Evolutionary conservation across 495 filamentous ascomycete genomes (phyloP).

Genomic region (Parmelia sp.): DNA sequence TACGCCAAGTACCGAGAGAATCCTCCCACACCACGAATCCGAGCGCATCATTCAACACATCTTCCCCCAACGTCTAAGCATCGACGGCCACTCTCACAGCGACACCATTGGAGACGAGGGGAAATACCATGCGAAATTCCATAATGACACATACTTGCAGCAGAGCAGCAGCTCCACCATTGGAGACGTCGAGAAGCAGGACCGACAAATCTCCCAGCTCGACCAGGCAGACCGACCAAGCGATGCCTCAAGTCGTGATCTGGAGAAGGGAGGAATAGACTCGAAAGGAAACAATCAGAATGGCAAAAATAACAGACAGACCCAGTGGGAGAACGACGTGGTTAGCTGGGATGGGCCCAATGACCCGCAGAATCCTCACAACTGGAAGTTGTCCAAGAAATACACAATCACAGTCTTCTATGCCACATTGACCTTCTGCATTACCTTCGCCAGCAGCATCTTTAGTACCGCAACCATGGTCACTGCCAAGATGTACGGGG

Average conservation of each 20-base stretch:
- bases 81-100: not conserved
- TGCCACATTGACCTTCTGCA: conserved; percentile 50
- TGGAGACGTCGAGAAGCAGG: not conserved
- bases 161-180: not conserved
- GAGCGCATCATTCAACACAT: not conserved
- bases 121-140: not conserved
- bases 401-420: conserved; percentile 64
- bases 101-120: not conserved
- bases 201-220: not conserved
- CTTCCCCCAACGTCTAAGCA: not conserved
- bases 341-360: conserved; percentile 54
- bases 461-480: conserved; percentile 46
- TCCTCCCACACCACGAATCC: not conserved
- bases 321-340: conserved; percentile 8
- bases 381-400: conserved; percentile 57
- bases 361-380: conserved; percentile 66
- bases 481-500: conserved; percentile 42
- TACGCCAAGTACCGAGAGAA: not conserved
- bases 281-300: conserved; percentile 6
- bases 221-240: not conserved
- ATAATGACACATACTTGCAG: not conserved
- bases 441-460: conserved; percentile 54
- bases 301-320: conserved; percentile 1
- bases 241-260: not conserved
- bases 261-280: conserved; percentile 14